Percentiles rank a stretch among this genome's conserved stretches.
These are phyloP conservation scores for Abelmoschus esculentus DNA, from an alignment of 345 rosid species.

Conservation along the genomic window DNA sequence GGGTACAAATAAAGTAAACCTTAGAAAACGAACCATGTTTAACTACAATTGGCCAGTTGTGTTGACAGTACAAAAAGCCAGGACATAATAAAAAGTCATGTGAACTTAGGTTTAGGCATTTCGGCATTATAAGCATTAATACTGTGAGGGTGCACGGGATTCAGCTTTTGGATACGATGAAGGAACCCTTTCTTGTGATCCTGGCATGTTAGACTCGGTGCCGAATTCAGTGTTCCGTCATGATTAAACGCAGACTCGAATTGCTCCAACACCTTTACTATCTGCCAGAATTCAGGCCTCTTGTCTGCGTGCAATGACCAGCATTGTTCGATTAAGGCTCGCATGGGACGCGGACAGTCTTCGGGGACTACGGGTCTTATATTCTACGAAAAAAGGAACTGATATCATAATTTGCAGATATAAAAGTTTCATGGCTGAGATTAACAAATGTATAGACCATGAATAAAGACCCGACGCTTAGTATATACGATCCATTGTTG, in stretches of 20 bases:
- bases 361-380: background rate
- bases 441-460: background rate
- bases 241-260: conserved; percentile 50
- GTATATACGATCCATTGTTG: background rate
- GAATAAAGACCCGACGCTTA: background rate
- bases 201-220: conserved; percentile 32
- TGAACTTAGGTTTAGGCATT: conserved; percentile 56
- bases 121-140: background rate
- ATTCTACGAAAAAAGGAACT: background rate
- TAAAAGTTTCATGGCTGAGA: background rate
- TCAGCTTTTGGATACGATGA: conserved; percentile 88
- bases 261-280: conserved; percentile 86
- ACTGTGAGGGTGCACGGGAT: conserved; percentile 36
- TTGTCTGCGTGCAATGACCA: conserved; percentile 82
- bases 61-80: conserved; percentile 31
- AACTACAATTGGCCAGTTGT: conserved; percentile 34
- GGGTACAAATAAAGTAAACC: conserved; percentile 19
- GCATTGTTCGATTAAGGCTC: conserved; percentile 84
- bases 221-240: conserved; percentile 62
- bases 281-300: conserved; percentile 95
- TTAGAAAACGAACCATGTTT: conserved; percentile 22
- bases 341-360: conserved; percentile 62
- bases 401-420: background rate
- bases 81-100: conserved; percentile 29
- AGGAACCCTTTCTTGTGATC: conserved; percentile 76